Conservation (phyloP, 2,329 filamentous ascomycete genomes). For the Penicillium oxalicum region DNA sequence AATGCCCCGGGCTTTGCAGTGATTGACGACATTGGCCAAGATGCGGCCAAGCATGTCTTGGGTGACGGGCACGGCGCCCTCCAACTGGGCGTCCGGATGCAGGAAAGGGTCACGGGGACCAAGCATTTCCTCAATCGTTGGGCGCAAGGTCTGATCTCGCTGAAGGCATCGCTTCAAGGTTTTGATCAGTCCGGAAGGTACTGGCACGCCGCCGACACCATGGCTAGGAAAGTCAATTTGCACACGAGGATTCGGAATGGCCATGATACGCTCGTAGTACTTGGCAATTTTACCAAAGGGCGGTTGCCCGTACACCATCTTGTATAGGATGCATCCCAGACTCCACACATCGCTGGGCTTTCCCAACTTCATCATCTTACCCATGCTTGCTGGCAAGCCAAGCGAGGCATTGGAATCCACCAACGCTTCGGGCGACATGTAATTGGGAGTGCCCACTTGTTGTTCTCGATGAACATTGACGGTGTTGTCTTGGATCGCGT, state of each 20-base stretch:
- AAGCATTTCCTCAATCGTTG: slow-evolving; percentile 53
- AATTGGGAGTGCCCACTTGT: slow-evolving; percentile 93
- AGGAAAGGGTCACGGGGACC: slow-evolving; percentile 52
- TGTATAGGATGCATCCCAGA: slow-evolving; percentile 91
- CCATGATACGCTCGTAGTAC: slow-evolving; percentile 70
- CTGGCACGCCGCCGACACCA: slow-evolving; percentile 43
- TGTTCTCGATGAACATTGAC: slow-evolving; percentile 95
- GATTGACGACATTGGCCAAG: slow-evolving; percentile 54
- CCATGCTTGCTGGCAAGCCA: slow-evolving; percentile 42
- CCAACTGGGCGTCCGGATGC: slow-evolving; percentile 48
- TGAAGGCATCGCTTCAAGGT: slow-evolving; percentile 55
- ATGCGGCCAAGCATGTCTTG: slow-evolving; percentile 57
- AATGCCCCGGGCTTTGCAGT: slow-evolving; percentile 51
- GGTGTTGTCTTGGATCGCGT: slow-evolving; percentile 94
- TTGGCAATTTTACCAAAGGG: slow-evolving; percentile 90
- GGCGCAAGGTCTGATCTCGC: slow-evolving; percentile 51
- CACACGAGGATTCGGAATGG: slow-evolving; percentile 46
- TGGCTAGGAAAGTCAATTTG: slow-evolving; percentile 43
- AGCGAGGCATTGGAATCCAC: slow-evolving; percentile 71
- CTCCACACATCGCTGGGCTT: slow-evolving; percentile 97
- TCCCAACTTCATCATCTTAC: slow-evolving; percentile 87
- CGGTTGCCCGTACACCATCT: slow-evolving; percentile 95
- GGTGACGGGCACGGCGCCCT: slow-evolving; percentile 46
- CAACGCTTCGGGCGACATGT: slow-evolving; percentile 95
- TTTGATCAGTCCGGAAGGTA: slow-evolving; percentile 51